Conservation (phyloP, 208 protist genomes). For the Crithidia fasciculata region DNA sequence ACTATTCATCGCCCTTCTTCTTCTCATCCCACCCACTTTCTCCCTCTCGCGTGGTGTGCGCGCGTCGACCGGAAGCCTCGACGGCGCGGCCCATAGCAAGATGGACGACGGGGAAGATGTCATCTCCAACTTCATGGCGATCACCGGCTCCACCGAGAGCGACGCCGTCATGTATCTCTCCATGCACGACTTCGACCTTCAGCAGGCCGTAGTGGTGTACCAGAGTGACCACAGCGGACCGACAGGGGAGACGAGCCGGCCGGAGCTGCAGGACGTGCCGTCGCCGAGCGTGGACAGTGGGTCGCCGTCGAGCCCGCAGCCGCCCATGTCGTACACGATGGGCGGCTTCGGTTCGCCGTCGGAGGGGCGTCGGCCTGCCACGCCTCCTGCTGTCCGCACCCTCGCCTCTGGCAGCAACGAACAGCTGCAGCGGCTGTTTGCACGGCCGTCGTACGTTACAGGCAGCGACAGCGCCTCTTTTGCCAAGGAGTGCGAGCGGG, state of each 20-base stretch:
- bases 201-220: constrained; percentile 46
- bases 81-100: neutral
- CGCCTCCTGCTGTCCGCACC: constrained; percentile 14
- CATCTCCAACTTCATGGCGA: constrained; percentile 75
- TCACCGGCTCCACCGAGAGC: constrained; percentile 56
- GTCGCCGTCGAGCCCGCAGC: constrained; percentile 32
- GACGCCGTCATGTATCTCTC: constrained; percentile 69
- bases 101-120: constrained; percentile 58
- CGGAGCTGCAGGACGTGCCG: neutral
- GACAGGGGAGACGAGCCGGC: neutral
- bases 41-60: neutral
- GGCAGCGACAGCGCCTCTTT: constrained; percentile 34
- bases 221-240: constrained; percentile 12
- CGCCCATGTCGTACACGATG: constrained; percentile 20
- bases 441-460: constrained; percentile 56
- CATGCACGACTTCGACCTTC: constrained; percentile 63
- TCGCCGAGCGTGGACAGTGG: constrained; percentile 30
- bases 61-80: too few species aligned
- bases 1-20: neutral
- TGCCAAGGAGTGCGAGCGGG: constrained; percentile 45
- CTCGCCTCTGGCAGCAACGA: constrained; percentile 28
- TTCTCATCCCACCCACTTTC: neutral
- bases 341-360: constrained; percentile 18
- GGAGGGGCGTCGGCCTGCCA: constrained; percentile 20
- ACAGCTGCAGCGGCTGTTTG: constrained; percentile 41